phyloP scores from a whole-genome alignment of 1,284 basidiomycete genomes.

The Vanrija humicola region DNA sequence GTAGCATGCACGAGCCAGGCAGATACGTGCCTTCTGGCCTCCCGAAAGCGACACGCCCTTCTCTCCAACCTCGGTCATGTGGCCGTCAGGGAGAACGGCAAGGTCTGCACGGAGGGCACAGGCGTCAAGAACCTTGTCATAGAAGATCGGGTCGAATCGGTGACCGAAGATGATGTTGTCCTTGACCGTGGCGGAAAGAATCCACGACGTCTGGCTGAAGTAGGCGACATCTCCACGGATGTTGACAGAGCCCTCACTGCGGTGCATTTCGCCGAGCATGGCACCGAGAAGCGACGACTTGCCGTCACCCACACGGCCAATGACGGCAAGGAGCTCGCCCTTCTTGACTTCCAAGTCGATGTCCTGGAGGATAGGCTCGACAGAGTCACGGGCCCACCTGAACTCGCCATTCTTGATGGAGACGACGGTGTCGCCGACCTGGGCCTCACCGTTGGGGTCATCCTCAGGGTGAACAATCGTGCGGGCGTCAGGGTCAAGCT shows the following conservation, averaged over 20 bases:
- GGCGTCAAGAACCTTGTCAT: constrained; percentile 53
- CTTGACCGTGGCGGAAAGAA: constrained; percentile 74
- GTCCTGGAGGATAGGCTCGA: constrained; percentile 66
- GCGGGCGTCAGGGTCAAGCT: constrained; percentile 73
- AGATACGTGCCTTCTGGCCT: constrained; percentile 62
- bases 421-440: constrained; percentile 69
- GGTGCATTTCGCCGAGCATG: constrained; percentile 76
- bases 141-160: constrained; percentile 65
- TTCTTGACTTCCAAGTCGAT: constrained; percentile 72
- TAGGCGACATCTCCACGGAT: constrained; percentile 78
- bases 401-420: constrained; percentile 71
- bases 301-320: constrained; percentile 88
- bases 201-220: constrained; percentile 86
- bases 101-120: constrained; percentile 83
- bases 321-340: constrained; percentile 80
- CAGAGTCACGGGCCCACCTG: constrained; percentile 61
- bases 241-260: constrained; percentile 66
- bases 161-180: constrained; percentile 91
- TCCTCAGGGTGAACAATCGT: constrained; percentile 51
- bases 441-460: constrained; percentile 45
- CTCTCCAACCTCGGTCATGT: constrained; percentile 71
- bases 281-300: constrained; percentile 59
- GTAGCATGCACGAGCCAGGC: constrained; percentile 56
- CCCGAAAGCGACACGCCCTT: constrained; percentile 55
- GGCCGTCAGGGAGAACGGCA: constrained; percentile 65